Evolutionary conservation across 2,329 filamentous ascomycete genomes (phyloP), one percentile per base, ranked within the genome.

Genomic region (Xylariaceae sp.): DNA sequence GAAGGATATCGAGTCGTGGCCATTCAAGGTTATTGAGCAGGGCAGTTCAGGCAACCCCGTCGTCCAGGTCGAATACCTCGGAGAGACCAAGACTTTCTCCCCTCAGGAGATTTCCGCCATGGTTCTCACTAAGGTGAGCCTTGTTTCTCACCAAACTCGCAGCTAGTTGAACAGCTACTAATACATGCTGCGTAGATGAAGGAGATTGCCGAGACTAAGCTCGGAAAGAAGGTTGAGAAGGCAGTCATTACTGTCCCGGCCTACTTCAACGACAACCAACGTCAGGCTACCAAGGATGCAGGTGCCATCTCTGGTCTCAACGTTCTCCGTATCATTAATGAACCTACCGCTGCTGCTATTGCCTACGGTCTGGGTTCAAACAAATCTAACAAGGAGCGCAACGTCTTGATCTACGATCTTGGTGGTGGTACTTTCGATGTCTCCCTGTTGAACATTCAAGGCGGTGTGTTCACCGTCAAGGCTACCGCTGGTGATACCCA

Each of bases 241-340:
- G 94, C 94, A 63, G 94, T 99, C 75, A 92, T 99, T 77, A 99
- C 94, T 60, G 94, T 97, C 55, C 94, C 94, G 54, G 94, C 94
- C 74, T 99, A 99, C 86, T 99, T 99, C 91, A 97, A 97, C 85
- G 94, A 99, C 87, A 96, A 96, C 84, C 94, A 99, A 84, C 89
- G 94, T 81, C 94, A 97, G 81, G 91, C 94, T 65, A 99, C 94
- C 81, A 97, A 97, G 88, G 94, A 97, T 73, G 94, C 94, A 65
- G 94, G 94, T 87, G 89, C 93, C 75, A 99, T 99, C 73, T 81
- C 93, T 71, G 94, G 93, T 68, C 87, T 99, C 61, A 97, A 97
- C 80, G 92, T 99, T 67, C 92, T 99, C 77, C 92, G 94, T 85
- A 97, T 99, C 81, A 97, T 99, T 82, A 99, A 99, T 86, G 94